Base-by-base conservation (phyloP, 208 protist genomes). In the Zelonia costaricensis region DNA sequence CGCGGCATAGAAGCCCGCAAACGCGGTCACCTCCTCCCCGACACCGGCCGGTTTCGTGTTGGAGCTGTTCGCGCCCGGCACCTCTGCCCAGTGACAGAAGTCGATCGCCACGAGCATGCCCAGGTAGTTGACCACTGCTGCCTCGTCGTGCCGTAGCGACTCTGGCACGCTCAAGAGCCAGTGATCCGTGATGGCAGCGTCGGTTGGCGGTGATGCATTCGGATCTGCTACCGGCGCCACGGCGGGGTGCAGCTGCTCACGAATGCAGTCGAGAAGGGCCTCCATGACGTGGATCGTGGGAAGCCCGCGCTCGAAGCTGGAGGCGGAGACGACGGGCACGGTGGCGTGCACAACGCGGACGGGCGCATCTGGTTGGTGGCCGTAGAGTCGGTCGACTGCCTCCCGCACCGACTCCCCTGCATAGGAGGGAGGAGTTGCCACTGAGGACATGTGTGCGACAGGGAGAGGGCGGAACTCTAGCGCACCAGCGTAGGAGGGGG, bases 71-170 rank as follows among this genome's bases (percentile, higher is more conserved):
- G 49, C 7, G 28, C 23, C 30, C 15, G n/a, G 61, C 49, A 76
- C 59, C 48, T 92, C 80, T 1, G 67, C 78, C 85, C 88, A 94
- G 60, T 94, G 88, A 25, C 84, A 76, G 62, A 94, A 94, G 65
- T 94, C 88, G 43, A 94, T 91, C 4, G 88, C 84, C 25, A 92
- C 78, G 20, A 94, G 27, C 83, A 91, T 91, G 39, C 78, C 72
- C 18, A 94, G 57, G 60, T 92, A 94, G 48, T 90, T 88, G 0
- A 92, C 74, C 23, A 82, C 69, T 0, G 69, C 61, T 48, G 46
- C 60, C 27, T 77, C 62, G 30, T 48, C 61, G 25, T 33, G 33
- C 9, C 69, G 69, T 30, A 94, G 57, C 10, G 53, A 45, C 5
- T 25, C 20, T 1, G 88, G 88, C 25, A 94, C 82, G n/a, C 60